These are phyloP conservation scores for Henckelia pumila DNA, from an alignment of 257 asterid species.

Conservation along the genomic window DNA sequence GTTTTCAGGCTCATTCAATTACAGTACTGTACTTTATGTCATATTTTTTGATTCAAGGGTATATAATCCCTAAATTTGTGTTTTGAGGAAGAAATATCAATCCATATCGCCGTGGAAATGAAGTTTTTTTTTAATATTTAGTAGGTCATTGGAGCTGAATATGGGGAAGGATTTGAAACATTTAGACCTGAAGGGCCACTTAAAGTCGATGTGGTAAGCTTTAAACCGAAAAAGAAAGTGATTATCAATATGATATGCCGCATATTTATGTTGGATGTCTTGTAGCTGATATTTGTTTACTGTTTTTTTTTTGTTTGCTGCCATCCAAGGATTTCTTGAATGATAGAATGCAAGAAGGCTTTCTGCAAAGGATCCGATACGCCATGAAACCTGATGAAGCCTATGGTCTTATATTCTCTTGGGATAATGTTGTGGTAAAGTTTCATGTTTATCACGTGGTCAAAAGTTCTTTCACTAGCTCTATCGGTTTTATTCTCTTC, in stretches of 20 bases:
- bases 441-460: constrained; percentile 17
- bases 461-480: neutral
- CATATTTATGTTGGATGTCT: constrained; percentile 2
- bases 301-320: constrained; percentile 16
- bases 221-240: neutral
- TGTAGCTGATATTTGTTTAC: neutral
- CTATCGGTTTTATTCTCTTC: neutral
- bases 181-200: constrained; percentile 88
- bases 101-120: neutral
- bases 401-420: constrained; percentile 92
- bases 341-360: constrained; percentile 91
- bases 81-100: neutral
- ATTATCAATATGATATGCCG: neutral
- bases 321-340: constrained; percentile 67
- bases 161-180: constrained; percentile 97
- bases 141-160: constrained; percentile 98
- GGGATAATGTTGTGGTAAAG: constrained; percentile 96
- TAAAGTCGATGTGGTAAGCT: constrained; percentile 89
- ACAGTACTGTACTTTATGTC: neutral
- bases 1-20: neutral
- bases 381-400: constrained; percentile 99
- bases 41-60: too few relatives aligned
- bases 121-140: neutral
- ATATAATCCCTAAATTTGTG: neutral
- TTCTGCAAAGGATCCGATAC: constrained; percentile 83